Evolutionary conservation across 495 filamentous ascomycete species (phyloP).

Genomic region (Penicillium dipodomyicola): DNA sequence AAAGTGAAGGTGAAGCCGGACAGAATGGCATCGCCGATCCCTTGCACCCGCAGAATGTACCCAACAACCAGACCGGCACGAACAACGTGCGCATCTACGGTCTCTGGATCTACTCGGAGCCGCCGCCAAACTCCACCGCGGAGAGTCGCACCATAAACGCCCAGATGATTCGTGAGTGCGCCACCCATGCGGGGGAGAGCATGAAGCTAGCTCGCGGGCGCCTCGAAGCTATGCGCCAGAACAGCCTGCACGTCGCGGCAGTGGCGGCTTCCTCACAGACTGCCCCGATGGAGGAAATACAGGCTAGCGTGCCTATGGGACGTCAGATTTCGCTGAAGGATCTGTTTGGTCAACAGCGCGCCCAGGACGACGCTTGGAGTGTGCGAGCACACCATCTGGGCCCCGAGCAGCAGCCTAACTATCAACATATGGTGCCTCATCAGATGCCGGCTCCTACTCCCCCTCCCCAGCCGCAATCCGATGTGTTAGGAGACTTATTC

Average conservation of each 20-base stretch:
- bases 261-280: slow-evolving; percentile 29
- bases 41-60: slow-evolving; percentile 14
- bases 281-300: slow-evolving; percentile 34
- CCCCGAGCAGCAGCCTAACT: slow-evolving; percentile 13
- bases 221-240: slow-evolving; percentile 40
- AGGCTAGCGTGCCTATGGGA: slow-evolving; percentile 48
- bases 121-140: slow-evolving; percentile 52
- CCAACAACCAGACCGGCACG: slow-evolving; percentile 12
- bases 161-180: slow-evolving; percentile 54
- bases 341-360: slow-evolving; percentile 54
- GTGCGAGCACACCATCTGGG: slow-evolving; percentile 43
- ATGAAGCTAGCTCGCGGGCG: slow-evolving; percentile 43
- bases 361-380: slow-evolving; percentile 51
- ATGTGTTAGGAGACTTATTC: slow-evolving; percentile 45
- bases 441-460: slow-evolving; percentile 16
- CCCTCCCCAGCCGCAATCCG: slow-evolving; percentile 24
- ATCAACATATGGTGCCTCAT: slow-evolving; percentile 19
- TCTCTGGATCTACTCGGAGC: slow-evolving; percentile 64
- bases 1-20: slow-evolving; percentile 15
- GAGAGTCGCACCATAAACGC: slow-evolving; percentile 51
- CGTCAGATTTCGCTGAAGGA: slow-evolving; percentile 54
- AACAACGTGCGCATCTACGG: slow-evolving; percentile 49
- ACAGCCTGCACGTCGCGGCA: slow-evolving; percentile 38
- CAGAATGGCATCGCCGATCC: slow-evolving; percentile 20
- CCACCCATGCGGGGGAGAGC: slow-evolving; percentile 48